Conservation (phyloP, 257 asterid genomes). For the Scutellaria baicalensis region DNA sequence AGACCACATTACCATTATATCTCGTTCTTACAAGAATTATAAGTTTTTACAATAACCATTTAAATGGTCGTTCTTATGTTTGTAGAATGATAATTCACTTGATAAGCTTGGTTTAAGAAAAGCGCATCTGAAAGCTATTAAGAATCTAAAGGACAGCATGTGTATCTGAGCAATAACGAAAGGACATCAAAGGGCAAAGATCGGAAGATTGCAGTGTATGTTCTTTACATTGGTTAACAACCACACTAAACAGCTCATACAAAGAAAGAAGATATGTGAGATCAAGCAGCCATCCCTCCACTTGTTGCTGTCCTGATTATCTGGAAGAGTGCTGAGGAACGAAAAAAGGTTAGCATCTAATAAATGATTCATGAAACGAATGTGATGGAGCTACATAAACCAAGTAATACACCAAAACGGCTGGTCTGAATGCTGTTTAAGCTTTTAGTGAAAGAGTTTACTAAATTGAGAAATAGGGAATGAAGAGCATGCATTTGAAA, state of each 20-base stretch:
- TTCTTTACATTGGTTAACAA: not conserved
- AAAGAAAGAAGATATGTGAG: not conserved
- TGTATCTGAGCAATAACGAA: not conserved
- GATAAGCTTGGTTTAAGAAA: not conserved
- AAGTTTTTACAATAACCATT: not conserved
- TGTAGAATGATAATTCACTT: not conserved
- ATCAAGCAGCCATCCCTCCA: conserved; percentile 30
- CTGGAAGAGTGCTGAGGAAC: conserved; percentile 31
- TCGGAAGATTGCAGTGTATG: not conserved
- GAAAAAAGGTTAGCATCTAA: not conserved
- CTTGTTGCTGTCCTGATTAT: conserved; percentile 38
- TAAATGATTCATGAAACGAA: not conserved
- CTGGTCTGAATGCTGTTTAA: not conserved
- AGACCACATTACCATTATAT: not conserved
- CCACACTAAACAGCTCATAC: not conserved
- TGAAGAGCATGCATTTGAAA: not conserved
- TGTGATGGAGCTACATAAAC: not conserved
- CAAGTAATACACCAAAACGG: not conserved
- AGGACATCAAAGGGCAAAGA: not conserved
- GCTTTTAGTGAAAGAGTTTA: not conserved
- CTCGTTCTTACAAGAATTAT: not conserved
- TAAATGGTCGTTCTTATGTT: not conserved
- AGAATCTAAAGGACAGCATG: not conserved
- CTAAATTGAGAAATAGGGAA: not conserved
- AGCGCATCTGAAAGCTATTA: not conserved